Evolutionary conservation across 495 filamentous ascomycete species (phyloP).

Genomic region (Oidiodendron maius): DNA sequence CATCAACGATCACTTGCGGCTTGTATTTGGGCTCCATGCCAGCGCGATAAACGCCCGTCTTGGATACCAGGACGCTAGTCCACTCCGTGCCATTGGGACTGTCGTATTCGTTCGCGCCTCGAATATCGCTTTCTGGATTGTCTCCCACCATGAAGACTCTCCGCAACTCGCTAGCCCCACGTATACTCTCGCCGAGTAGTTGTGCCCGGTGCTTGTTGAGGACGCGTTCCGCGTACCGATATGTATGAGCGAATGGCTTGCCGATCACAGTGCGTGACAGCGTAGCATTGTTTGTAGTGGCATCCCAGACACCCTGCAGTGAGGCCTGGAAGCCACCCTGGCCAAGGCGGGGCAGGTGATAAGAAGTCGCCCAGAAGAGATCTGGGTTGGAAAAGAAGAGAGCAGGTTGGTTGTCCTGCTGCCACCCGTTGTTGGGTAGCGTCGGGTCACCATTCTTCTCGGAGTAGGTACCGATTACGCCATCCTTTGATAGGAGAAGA

Average conservation of each 20-base stretch:
- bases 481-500: conserved; percentile 66
- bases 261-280: conserved; percentile 68
- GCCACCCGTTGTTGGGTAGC: conserved; percentile 68
- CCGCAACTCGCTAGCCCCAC: conserved; percentile 35
- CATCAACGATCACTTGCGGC: conserved; percentile 23
- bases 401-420: conserved; percentile 69
- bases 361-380: conserved; percentile 76
- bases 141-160: conserved; percentile 97
- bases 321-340: conserved; percentile 88
- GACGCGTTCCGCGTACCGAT: conserved; percentile 73
- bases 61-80: conserved; percentile 74
- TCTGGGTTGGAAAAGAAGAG: conserved; percentile 90
- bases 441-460: conserved; percentile 31
- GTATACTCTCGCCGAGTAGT: conserved; percentile 26
- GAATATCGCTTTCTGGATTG: conserved; percentile 88
- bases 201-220: conserved; percentile 53
- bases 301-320: conserved; percentile 69
- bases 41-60: conserved; percentile 70
- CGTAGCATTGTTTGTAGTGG: conserved; percentile 59
- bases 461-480: conserved; percentile 73
- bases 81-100: conserved; percentile 65
- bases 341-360: conserved; percentile 82
- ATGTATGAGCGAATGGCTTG: conserved; percentile 74
- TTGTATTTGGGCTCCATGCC: conserved; percentile 23
- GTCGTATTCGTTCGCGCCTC: conserved; percentile 74